Evolutionary conservation across 1,139 yeast genomes (phyloP).

Genomic region (Blastobotrys arbuscula): DNA sequence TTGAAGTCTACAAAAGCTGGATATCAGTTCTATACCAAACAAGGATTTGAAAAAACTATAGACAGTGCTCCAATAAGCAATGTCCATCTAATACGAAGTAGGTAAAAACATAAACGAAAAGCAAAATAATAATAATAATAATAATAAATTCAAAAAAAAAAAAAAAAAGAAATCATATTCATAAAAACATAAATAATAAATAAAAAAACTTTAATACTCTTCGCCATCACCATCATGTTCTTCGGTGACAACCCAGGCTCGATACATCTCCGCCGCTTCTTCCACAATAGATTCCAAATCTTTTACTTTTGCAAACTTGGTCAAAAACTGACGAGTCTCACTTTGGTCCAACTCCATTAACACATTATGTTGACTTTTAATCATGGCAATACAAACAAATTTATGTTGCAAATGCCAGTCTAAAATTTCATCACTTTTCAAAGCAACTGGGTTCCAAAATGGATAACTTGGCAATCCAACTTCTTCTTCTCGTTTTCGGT

Average conservation of each 20-base stretch:
- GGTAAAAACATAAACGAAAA: background rate
- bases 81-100: conserved; percentile 5
- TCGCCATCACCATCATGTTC: conserved; percentile 18
- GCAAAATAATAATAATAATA: background rate
- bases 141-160: background rate
- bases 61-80: conserved; percentile 5
- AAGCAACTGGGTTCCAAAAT: conserved; percentile 30
- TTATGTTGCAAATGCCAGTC: conserved; percentile 77
- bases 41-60: conserved; percentile 9
- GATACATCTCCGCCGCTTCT: conserved; percentile 86
- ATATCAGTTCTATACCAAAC: background rate
- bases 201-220: conserved; percentile 3
- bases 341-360: conserved; percentile 83
- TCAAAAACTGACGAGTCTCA: conserved; percentile 76
- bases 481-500: conserved; percentile 23
- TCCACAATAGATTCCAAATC: conserved; percentile 65
- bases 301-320: conserved; percentile 43
- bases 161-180: background rate
- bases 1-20: conserved; percentile 2
- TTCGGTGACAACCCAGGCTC: conserved; percentile 67
- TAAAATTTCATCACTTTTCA: conserved; percentile 39
- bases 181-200: background rate
- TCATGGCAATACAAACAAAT: conserved; percentile 70
- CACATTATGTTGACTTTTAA: conserved; percentile 73
- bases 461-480: conserved; percentile 30